phyloP scores from a whole-genome alignment of 2,329 filamentous ascomycete genomes.

The Claviceps pusilla region DNA sequence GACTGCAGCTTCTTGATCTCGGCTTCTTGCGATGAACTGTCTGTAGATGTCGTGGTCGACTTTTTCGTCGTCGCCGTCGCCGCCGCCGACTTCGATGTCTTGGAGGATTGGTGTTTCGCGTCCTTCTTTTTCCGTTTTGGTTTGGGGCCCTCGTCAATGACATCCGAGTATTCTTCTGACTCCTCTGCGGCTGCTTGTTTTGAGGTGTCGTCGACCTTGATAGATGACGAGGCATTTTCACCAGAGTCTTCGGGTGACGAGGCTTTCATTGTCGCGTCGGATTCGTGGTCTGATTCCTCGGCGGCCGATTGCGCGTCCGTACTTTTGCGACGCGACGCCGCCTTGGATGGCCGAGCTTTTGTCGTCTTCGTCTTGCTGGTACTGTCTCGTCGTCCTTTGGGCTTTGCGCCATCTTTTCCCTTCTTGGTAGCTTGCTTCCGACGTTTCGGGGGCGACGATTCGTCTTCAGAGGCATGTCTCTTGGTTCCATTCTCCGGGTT shows the following conservation, averaged over 20 bases:
- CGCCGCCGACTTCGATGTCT: slow-evolving; percentile 14
- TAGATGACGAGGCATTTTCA: slow-evolving; percentile 8
- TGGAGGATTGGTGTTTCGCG: slow-evolving; percentile 16
- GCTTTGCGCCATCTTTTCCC: slow-evolving; percentile 8
- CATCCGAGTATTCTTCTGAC: slow-evolving; percentile 27
- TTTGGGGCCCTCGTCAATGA: slow-evolving; percentile 58
- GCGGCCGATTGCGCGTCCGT: slow-evolving; percentile 2
- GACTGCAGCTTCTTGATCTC: slow-evolving; percentile 82
- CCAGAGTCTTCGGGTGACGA: slow-evolving; percentile 7
- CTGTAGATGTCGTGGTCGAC: slow-evolving; percentile 13
- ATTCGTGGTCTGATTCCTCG: slow-evolving; percentile 5
- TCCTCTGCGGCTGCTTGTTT: slow-evolving; percentile 17
- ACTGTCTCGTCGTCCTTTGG: background rate
- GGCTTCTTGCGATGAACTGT: slow-evolving; percentile 51
- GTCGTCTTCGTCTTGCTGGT: background rate
- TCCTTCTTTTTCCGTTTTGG: slow-evolving; percentile 43
- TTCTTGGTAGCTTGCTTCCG: slow-evolving; percentile 13
- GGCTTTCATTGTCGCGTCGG: slow-evolving; percentile 6
- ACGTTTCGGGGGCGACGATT: slow-evolving; percentile 14
- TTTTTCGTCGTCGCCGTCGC: slow-evolving; percentile 12
- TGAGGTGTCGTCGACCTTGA: slow-evolving; percentile 10
- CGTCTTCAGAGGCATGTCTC: slow-evolving; percentile 18
- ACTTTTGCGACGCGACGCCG: slow-evolving; percentile 6
- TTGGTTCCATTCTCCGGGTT: slow-evolving; percentile 17
- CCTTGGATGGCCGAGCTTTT: slow-evolving; percentile 6